Conservation (phyloP, 1,284 basidiomycete species). For the Heliocybe sulcata region DNA sequence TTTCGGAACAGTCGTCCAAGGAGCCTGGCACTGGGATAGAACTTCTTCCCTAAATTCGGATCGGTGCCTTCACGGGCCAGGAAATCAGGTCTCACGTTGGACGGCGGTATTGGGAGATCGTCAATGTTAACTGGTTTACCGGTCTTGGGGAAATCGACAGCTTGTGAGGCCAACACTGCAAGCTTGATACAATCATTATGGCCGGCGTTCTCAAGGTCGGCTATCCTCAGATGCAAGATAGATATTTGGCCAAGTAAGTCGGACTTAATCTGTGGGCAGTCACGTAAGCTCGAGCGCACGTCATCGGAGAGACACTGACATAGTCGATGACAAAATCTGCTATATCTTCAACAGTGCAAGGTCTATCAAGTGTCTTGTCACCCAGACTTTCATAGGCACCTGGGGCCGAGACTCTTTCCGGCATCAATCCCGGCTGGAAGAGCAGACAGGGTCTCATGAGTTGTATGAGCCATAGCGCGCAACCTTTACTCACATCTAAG, state of each 20-base stretch:
- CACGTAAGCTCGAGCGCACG: neutral
- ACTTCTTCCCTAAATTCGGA: conserved; percentile 12
- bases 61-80: conserved; percentile 29
- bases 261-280: conserved; percentile 21
- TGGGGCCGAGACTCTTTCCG: neutral
- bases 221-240: conserved; percentile 13
- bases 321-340: conserved; percentile 44
- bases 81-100: conserved; percentile 32
- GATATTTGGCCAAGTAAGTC: conserved; percentile 26
- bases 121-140: conserved; percentile 19
- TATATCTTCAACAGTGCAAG: conserved; percentile 38
- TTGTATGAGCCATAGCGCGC: conserved; percentile 14
- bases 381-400: conserved; percentile 27
- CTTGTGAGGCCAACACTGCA: conserved; percentile 29
- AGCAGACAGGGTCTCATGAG: conserved; percentile 4
- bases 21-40: conserved; percentile 29
- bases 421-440: neutral
- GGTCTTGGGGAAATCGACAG: conserved; percentile 27
- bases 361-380: conserved; percentile 21
- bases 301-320: conserved; percentile 16
- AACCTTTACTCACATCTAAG: conserved; percentile 21
- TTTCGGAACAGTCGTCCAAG: conserved; percentile 31
- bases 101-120: conserved; percentile 18
- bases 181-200: conserved; percentile 26
- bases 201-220: neutral